A percentile compares a stretch with the other conserved stretches of the same genome.
Evolutionary conservation across 345 rosid species (phyloP).

Genomic region (Lumnitzera littorea): DNA sequence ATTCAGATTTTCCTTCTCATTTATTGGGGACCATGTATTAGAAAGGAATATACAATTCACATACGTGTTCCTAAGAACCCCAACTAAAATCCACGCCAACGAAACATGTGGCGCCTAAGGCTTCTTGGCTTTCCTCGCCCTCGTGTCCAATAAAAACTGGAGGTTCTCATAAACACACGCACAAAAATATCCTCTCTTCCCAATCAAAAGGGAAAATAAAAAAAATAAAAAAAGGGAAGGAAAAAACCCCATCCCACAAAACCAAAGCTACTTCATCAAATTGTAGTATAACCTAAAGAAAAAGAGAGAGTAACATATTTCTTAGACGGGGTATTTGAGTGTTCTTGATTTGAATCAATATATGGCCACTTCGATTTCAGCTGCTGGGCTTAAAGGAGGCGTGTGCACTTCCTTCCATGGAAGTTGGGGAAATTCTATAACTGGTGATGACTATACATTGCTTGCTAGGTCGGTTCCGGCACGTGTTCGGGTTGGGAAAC

Average conservation of each 20-base stretch:
- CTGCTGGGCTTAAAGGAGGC: slow-evolving; percentile 33
- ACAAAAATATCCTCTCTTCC: slow-evolving; percentile 4
- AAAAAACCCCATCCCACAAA: no score
- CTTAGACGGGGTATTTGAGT: no score
- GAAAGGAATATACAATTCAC: neutral
- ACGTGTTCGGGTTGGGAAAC: slow-evolving; percentile 34
- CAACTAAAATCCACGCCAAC: neutral
- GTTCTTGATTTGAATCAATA: neutral
- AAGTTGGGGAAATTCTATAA: slow-evolving; percentile 41
- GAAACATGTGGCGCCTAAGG: slow-evolving; percentile 35
- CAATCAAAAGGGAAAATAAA: neutral
- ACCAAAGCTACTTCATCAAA: no score
- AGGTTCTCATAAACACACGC: slow-evolving; percentile 13
- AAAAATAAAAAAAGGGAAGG: no score
- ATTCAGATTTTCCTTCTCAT: slow-evolving; percentile 2
- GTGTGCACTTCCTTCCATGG: slow-evolving; percentile 39
- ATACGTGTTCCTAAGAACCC: slow-evolving; percentile 19
- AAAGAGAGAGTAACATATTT: no score
- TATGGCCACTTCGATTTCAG: slow-evolving; percentile 50
- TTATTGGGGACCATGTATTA: slow-evolving; percentile 5
- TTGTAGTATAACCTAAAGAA: no score
- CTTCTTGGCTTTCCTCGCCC: slow-evolving; percentile 2
- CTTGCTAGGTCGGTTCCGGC: slow-evolving; percentile 29
- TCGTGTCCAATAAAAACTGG: slow-evolving; percentile 10
- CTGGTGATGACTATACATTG: slow-evolving; percentile 42